Percentiles rank a stretch among this genome's conserved stretches.
These are phyloP conservation scores for Acanthochlamys bracteata DNA, from an alignment of 106 monocot genomes.

Conservation along the genomic window DNA sequence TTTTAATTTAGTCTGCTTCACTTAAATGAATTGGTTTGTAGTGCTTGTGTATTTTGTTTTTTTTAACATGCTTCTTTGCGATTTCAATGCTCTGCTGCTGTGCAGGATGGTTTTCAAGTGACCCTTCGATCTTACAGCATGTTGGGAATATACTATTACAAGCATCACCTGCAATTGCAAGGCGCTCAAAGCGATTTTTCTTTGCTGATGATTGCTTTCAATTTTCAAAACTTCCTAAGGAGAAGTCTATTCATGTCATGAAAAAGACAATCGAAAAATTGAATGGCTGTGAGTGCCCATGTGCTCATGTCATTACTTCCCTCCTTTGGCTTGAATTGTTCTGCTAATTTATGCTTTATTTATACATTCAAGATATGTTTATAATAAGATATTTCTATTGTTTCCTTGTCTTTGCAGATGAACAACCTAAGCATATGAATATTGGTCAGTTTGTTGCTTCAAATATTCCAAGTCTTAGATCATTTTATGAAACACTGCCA, in stretches of 20 bases:
- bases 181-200: conserved; percentile 43
- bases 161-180: conserved; percentile 29
- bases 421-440: conserved; percentile 60
- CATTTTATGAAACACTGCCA: conserved; percentile 46
- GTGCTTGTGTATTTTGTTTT: too few species aligned
- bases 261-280: conserved; percentile 65
- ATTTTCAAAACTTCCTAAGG: conserved; percentile 59
- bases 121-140: conserved; percentile 57
- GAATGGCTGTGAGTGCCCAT: conserved; percentile 72
- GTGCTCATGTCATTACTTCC: neutral
- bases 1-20: too few species aligned
- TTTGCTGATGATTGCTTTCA: conserved; percentile 96
- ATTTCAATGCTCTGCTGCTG: too few species aligned
- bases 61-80: too few species aligned
- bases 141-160: conserved; percentile 72
- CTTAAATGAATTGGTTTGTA: too few species aligned
- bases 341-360: too few species aligned
- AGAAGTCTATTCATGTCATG: conserved; percentile 72
- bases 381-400: too few species aligned
- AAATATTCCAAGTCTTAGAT: conserved; percentile 78
- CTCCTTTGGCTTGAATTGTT: too few species aligned
- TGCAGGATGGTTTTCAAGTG: conserved; percentile 76
- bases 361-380: too few species aligned
- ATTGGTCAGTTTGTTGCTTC: conserved; percentile 71
- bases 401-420: conserved; percentile 37